Percentiles rank a stretch among this genome's conserved stretches.
These are phyloP conservation scores for Trichoderma atrobrunneum DNA, from an alignment of 2,329 filamentous ascomycete genomes.

Conservation along the genomic window DNA sequence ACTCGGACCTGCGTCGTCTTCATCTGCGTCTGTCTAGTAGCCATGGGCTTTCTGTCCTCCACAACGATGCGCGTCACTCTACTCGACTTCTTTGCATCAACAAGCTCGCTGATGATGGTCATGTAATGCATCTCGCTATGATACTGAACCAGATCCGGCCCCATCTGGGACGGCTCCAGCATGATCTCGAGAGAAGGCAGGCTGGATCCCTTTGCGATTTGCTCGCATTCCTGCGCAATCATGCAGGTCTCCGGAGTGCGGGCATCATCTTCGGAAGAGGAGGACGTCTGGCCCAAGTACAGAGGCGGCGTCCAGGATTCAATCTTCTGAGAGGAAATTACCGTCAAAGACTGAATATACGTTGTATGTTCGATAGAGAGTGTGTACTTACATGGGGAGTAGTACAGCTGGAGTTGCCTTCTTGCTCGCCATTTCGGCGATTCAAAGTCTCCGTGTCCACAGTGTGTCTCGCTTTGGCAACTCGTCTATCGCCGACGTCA, in stretches of 20 bases:
- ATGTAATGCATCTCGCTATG: background rate
- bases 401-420: background rate
- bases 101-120: background rate
- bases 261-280: background rate
- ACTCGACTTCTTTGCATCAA: background rate
- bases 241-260: background rate
- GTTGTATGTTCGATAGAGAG: background rate
- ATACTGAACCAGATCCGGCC: background rate
- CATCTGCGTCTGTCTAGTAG: background rate
- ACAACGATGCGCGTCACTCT: background rate
- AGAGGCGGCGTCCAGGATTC: background rate
- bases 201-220: background rate
- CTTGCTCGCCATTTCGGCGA: background rate
- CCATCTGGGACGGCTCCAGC: background rate
- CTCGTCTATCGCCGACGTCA: background rate
- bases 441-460: background rate
- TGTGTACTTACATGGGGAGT: background rate
- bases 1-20: background rate
- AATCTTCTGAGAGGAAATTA: background rate
- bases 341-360: background rate
- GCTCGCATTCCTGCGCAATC: background rate
- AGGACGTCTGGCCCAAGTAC: background rate
- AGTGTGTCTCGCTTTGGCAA: background rate
- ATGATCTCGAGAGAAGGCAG: background rate
- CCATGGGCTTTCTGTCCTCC: background rate